Base-by-base conservation (phyloP, 352 stramenopile genomes). In the Globisporangium radiosum region DNA sequence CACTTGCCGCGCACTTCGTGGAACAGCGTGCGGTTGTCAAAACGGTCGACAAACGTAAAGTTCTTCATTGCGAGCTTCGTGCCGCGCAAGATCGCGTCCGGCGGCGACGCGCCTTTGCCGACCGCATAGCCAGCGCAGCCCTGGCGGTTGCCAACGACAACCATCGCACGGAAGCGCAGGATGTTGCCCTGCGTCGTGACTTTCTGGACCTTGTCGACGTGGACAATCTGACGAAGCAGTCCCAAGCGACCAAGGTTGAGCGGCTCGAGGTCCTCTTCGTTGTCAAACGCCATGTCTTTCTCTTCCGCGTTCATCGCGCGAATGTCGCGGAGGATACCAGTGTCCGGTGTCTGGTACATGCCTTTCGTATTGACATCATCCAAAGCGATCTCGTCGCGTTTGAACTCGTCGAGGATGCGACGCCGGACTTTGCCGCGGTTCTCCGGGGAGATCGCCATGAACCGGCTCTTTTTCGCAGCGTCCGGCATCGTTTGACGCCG, bases 31-130 rank as follows among this genome's bases (percentile, higher is more conserved):
- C 76, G 75, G 60, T 95, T 78, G 59, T 96, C 78, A 71, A 98
- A 98, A 56, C 93, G 88, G 73, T 98, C 93, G 43, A 98, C 82
- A 77, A 96, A 98, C 62, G 95, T 96, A 54, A 98, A 95, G 65
- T 96, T 95, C 63, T 94, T 92, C 66, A 96, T 94, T 60, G 88
- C 92, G 54, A 93, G 82, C 61, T 94, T 88, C 52, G 73, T 93
- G 54, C 92, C 95, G 52, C 92, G 84, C 48, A 90, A 63, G 25
- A 97, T 90, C 40, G 95, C 94, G 42, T 97, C 84, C 8, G 88
- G 79, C 7, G 90, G 81, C 17, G 84, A 94, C 54, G 84, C 76
- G 17, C 81, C 89, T 67, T 98, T 98, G 47, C 91, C 94, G 37
- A 98, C 81, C 10, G 92, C 94, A 76, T 98, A 98, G 10, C 94